Conservation (phyloP, 1,139 yeast genomes). For the Arxiozyma slooffiae region DNA sequence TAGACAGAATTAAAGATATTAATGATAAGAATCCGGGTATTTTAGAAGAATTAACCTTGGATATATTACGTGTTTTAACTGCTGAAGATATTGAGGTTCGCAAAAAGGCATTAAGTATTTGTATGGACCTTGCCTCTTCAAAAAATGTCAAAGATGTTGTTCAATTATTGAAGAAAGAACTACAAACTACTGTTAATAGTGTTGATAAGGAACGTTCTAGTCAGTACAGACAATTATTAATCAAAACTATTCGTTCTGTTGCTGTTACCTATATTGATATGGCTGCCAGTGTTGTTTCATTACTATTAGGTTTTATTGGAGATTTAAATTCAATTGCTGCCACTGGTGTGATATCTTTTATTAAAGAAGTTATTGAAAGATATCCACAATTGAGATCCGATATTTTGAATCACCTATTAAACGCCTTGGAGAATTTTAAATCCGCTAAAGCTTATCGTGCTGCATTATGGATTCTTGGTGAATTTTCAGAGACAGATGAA, state of each 20-base stretch:
- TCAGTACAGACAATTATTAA: constrained; percentile 83
- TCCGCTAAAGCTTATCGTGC: constrained; percentile 91
- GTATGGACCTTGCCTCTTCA: constrained; percentile 67
- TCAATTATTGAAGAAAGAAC: constrained; percentile 82
- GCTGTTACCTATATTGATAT: constrained; percentile 86
- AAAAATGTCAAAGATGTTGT: constrained; percentile 94
- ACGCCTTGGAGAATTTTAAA: constrained; percentile 55
- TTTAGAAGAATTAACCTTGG: constrained; percentile 76
- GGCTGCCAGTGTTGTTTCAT: constrained; percentile 82
- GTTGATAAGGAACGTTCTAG: constrained; percentile 50
- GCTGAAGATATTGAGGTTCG: constrained; percentile 90
- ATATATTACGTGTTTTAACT: constrained; percentile 72
- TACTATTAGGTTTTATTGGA: constrained; percentile 75
- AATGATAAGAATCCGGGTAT: constrained; percentile 71
- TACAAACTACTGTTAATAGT: constrained; percentile 64
- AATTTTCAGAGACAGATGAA: constrained; percentile 63
- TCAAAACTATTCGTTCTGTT: constrained; percentile 79
- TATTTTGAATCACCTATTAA: constrained; percentile 56
- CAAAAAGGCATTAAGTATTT: constrained; percentile 72
- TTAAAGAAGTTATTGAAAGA: constrained; percentile 88
- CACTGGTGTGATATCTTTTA: constrained; percentile 75
- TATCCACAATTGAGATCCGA: constrained; percentile 70
- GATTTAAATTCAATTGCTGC: constrained; percentile 84
- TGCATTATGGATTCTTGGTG: constrained; percentile 93
- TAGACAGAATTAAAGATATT: constrained; percentile 74